Conservation (phyloP, 2,329 filamentous ascomycete genomes). For the Xylariaceae sp. region DNA sequence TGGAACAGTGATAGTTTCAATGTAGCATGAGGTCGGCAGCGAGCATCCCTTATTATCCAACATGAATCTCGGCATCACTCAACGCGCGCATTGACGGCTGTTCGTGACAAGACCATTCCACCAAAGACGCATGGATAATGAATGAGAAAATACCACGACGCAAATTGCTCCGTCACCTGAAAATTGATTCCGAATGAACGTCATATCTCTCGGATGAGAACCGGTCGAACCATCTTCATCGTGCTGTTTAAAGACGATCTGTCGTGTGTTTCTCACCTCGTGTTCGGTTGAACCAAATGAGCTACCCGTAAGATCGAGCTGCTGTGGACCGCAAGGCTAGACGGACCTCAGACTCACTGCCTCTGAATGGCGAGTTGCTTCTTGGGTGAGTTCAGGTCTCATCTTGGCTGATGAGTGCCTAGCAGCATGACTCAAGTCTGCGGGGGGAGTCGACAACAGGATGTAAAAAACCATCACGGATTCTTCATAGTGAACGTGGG, state of each 20-base stretch:
- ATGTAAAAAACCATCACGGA: neutral
- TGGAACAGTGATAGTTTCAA: neutral
- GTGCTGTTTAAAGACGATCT: neutral
- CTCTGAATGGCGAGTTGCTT: too few species aligned
- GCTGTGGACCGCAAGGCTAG: too few species aligned
- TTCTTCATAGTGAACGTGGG: neutral
- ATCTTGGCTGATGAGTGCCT: neutral
- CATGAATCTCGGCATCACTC: neutral
- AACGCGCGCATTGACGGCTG: neutral
- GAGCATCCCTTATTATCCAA: neutral
- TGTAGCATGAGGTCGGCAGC: neutral
- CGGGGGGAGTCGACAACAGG: neutral
- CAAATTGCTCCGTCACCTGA: neutral
- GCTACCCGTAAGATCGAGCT: neutral
- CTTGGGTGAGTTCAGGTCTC: too few species aligned
- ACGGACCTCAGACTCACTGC: too few species aligned
- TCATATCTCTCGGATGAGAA: neutral
- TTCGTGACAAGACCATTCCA: neutral
- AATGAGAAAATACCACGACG: neutral
- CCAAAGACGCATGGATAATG: neutral
- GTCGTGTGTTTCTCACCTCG: neutral
- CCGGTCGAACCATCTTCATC: neutral
- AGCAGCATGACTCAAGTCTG: neutral
- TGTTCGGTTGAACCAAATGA: neutral
- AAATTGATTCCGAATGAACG: neutral